A percentile compares a stretch with the other conserved stretches of the same genome.
These are phyloP conservation scores for Diaporthe citri DNA, from an alignment of 2,329 filamentous ascomycete species.

Conservation along the genomic window DNA sequence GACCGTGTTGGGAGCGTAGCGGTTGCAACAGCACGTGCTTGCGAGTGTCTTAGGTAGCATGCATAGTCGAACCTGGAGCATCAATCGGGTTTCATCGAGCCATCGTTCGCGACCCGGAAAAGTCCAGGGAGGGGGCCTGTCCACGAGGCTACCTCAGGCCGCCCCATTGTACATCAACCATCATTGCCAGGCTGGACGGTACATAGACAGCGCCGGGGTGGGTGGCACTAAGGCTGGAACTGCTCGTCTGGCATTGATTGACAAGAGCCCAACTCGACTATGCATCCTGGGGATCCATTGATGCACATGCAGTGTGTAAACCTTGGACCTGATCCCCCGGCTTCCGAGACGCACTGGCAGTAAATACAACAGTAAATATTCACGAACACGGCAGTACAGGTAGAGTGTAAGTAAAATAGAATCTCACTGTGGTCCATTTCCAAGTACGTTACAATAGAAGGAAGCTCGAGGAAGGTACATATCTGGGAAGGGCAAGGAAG, in stretches of 20 bases:
- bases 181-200: neutral
- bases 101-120: neutral
- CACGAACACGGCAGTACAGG: neutral
- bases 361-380: neutral
- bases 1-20: too few species aligned
- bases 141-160: neutral
- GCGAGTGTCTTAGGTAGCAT: neutral
- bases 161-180: neutral
- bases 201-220: neutral
- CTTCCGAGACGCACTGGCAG: neutral
- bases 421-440: neutral
- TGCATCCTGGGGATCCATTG: neutral
- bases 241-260: constrained; percentile 25
- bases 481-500: neutral
- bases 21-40: neutral
- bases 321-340: neutral
- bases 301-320: neutral
- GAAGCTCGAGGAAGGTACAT: neutral
- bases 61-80: neutral
- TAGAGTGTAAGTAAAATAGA: neutral
- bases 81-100: constrained; percentile 13
- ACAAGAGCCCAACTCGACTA: neutral
- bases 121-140: neutral
- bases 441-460: neutral
- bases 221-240: constrained; percentile 13